phyloP scores from a whole-genome alignment of 75 land plant genomes.

The Pseudotsuga menziesii region DNA sequence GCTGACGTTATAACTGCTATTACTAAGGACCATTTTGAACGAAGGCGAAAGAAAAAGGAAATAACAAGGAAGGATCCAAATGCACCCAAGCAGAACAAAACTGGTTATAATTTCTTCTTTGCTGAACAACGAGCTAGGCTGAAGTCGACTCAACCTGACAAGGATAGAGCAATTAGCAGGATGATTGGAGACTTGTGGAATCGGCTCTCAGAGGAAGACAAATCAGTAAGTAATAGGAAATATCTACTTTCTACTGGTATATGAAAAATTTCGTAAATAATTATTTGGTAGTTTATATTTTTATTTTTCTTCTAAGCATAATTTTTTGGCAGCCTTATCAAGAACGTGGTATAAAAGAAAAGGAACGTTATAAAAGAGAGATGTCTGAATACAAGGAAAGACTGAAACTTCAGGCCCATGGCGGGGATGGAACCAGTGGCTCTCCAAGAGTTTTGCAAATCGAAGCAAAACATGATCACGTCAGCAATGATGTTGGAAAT shows the following conservation, averaged over 20 bases:
- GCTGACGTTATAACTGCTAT: conserved; percentile 6
- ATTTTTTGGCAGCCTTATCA: conserved; percentile 36
- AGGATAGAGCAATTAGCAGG: conserved; percentile 76
- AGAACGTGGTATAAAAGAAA: conserved; percentile 36
- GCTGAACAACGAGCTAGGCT: conserved; percentile 71
- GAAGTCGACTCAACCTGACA: conserved; percentile 53
- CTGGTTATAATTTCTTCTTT: conserved; percentile 92
- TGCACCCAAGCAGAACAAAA: conserved; percentile 76
- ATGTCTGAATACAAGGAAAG: conserved; percentile 29
- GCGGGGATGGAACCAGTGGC: not conserved
- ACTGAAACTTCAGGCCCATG: not conserved
- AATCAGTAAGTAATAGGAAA: conserved; percentile 35
- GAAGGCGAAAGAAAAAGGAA: conserved; percentile 29
- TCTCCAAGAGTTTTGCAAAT: not conserved
- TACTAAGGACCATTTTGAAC: conserved; percentile 12
- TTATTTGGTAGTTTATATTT: no score
- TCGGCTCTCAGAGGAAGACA: conserved; percentile 67
- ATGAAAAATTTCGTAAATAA: not conserved
- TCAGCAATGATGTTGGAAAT: not conserved
- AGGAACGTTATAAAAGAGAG: conserved; percentile 35
- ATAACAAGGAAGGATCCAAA: conserved; percentile 62
- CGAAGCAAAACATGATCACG: not conserved
- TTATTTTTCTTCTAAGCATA: no score
- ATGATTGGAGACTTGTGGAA: conserved; percentile 88
- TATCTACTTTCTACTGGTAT: not conserved